Evolutionary conservation across 2,329 filamentous ascomycete genomes (phyloP), one percentile per base, ranked within the genome.

Genomic region (Orbilia oligospora): DNA sequence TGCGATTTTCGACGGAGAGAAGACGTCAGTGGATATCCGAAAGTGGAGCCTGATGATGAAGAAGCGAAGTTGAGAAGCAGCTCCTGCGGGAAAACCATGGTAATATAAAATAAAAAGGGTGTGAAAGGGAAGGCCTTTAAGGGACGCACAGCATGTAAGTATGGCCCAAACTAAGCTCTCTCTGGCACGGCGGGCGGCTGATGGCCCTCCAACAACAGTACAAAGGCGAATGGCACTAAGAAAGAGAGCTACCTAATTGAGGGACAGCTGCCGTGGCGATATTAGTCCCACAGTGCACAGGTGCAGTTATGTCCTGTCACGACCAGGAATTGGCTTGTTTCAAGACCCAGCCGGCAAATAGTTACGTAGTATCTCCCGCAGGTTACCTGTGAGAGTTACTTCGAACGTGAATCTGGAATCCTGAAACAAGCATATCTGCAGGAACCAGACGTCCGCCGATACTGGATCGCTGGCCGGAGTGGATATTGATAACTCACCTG

Each of bases 341-440:
- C 55, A 55, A 55, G 30, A 30, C 33, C 44, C 46, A 38, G 22
- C 70, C 20, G 18, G 63, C 58, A 48, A 63, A 33, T 33, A 41
- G 51, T 30, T 65, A 53, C 18, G 63, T 22, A 38, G 36, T 30
- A 56, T 46, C 63, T 16, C 12, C 27, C 41, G 10, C 53, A 58
- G 53, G 18, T 18, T 38, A 22, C 53, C 10, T 53, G 33, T 16
- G 38, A n/a, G 51, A 36, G 27, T 24, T 33, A 41, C 56, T 53
- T 38, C n/a, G 33, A 22, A 48, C 12, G 30, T 41, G 58, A 70
- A 71, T 66, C 65, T 76, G 72, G 49, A 64, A 71, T 77, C 44
- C 58, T 77, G 73, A 77, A 77, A 77, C 73, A 77, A 61, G 64
- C 71, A 3, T 36, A 63, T 64, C 66, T 77, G 73, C 73, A 77